Evolutionary conservation across 108 stramenopile genomes (phyloP).

Genomic region (Fragilariopsis cylindrus): DNA sequence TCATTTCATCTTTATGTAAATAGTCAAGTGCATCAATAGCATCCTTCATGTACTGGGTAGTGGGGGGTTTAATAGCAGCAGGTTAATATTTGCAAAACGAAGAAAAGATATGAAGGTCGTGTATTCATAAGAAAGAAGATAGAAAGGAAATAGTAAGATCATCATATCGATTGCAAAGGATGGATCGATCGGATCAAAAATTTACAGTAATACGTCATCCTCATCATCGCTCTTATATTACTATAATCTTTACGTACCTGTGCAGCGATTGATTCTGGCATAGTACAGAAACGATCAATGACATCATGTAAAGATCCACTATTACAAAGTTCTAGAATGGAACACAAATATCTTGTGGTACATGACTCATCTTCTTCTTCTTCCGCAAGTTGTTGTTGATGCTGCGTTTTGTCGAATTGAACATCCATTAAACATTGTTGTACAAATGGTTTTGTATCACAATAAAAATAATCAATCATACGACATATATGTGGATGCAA

Average conservation of each 20-base stretch:
- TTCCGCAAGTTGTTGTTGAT: not conserved
- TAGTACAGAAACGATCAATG: not conserved
- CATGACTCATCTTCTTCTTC: not conserved
- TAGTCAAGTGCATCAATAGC: constrained; percentile 16
- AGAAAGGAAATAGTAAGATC: no score
- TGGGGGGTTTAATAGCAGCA: not conserved
- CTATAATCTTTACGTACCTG: not conserved
- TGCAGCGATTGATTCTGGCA: not conserved
- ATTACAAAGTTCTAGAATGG: constrained; percentile 28
- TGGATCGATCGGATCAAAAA: no score
- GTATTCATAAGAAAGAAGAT: not conserved
- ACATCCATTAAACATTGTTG: no score
- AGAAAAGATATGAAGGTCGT: not conserved
- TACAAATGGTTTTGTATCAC: constrained; percentile 13
- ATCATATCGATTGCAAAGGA: no score
- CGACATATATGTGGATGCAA: constrained; percentile 19
- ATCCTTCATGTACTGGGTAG: not conserved
- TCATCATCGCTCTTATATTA: not conserved
- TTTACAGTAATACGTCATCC: not conserved
- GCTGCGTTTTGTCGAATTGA: no score
- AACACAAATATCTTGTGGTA: constrained; percentile 8
- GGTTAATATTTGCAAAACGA: no score
- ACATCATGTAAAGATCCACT: constrained; percentile 13
- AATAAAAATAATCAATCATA: constrained; percentile 33
- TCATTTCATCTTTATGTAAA: constrained; percentile 3